phyloP scores from a whole-genome alignment of 495 filamentous ascomycete species.

The Podospora conica region DNA sequence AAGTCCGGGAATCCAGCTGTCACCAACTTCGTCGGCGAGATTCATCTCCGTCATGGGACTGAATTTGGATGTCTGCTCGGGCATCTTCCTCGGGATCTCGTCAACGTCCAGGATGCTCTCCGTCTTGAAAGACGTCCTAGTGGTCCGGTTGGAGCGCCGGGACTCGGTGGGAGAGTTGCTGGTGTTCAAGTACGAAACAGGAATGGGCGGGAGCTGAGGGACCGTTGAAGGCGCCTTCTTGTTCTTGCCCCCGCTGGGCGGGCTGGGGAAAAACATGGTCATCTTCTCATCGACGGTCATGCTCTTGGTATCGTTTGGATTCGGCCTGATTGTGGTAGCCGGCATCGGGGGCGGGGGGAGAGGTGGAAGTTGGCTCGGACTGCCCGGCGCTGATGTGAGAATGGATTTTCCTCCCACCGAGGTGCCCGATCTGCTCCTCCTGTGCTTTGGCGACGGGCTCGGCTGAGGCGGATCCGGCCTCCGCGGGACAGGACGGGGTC shows the following conservation, averaged over 20 bases:
- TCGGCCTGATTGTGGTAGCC: conserved; percentile 22
- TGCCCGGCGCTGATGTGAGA: conserved; percentile 38
- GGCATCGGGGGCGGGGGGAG: conserved; percentile 41
- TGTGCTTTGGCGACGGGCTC: conserved; percentile 27
- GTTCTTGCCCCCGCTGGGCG: conserved; percentile 26
- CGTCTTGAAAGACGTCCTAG: conserved; percentile 28
- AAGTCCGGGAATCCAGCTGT: conserved; percentile 38
- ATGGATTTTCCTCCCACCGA: conserved; percentile 40
- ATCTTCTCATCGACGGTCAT: conserved; percentile 52
- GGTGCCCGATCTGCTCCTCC: conserved; percentile 40
- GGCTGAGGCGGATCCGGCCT: conserved; percentile 35
- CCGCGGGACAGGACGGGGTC: conserved; percentile 47
- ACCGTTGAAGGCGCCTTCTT: conserved; percentile 35
- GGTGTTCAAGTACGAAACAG: conserved; percentile 23
- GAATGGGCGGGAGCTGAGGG: conserved; percentile 39
- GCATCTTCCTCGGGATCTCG: conserved; percentile 25
- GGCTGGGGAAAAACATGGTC: conserved; percentile 40
- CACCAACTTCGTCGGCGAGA: conserved; percentile 29
- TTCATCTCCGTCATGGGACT: conserved; percentile 24
- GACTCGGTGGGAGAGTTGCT: conserved; percentile 15
- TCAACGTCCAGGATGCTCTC: conserved; percentile 37
- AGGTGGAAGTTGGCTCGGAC: conserved; percentile 42
- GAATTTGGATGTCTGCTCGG: conserved; percentile 11
- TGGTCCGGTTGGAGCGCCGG: conserved; percentile 27
- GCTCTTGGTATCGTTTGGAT: conserved; percentile 45